Base-by-base conservation (phyloP, 2,329 filamentous ascomycete species). In the Emergomyces africanus region DNA sequence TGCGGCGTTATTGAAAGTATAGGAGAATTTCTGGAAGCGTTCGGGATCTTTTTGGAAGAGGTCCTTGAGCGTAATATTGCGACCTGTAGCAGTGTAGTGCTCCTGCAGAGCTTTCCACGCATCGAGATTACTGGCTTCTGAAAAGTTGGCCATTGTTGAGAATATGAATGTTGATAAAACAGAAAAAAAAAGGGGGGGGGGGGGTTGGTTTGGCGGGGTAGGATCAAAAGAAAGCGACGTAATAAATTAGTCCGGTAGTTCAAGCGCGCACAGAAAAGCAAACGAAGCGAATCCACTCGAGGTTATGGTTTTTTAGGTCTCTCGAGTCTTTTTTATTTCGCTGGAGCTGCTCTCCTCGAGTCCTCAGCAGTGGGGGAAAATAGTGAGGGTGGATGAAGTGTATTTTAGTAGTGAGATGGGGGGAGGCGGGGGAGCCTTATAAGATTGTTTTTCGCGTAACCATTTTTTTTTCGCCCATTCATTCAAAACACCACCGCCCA, bases 101-200 rank as follows among this genome's bases (percentile, higher is more conserved):
- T 89, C 82, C 78, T 95, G 89, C 71, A 99, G 90, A 72, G 88
- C 83, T 73, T 87, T 83, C 92, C 94, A 99, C 71, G 90, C 86
- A 68, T 85, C 80, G 67, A 96, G 86, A 64, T 90, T 87, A 72
- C 85, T 90, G 67, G 92, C 57, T 61, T 63, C 59, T 57, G 59
- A 82, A 84, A 95, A 84, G 63, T 76, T 78, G 35, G 58, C 25
- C 63, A 64, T 64, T 60, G 79, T 20, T 46, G 57, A 20, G 30
- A 33, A 20, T 41, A 23, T 46, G 33, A 30, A 18, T 44, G 10
- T 25, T 23, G 54, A 1, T 35, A 37, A 15, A 37, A 1, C 20
- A n/a, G 39, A 23, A 28, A 14, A 23, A 28, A 14, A 18, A 9
- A n/a, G 18, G 39, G 28, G 15, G 54, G 25, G n/a, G n/a, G n/a